A percentile compares a stretch with the other conserved stretches of the same genome.
Evolutionary conservation across 495 filamentous ascomycete species (phyloP).

Genomic region (Lentithecium fluviatile): DNA sequence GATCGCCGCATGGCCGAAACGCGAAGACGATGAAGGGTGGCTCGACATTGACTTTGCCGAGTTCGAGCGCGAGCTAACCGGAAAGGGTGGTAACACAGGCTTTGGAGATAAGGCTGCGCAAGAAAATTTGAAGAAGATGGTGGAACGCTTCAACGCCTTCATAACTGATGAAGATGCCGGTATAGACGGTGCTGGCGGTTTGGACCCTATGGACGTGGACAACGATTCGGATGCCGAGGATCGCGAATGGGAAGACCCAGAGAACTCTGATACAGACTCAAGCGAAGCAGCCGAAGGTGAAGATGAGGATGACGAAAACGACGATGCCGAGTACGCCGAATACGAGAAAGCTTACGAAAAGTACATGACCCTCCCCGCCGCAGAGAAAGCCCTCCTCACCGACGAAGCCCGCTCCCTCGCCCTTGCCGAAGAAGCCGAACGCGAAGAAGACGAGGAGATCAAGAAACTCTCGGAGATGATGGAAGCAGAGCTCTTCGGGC

Average conservation of each 20-base stretch:
- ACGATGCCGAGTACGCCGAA: slow-evolving; percentile 52
- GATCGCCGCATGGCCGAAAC: slow-evolving; percentile 64
- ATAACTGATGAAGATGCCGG: slow-evolving; percentile 82
- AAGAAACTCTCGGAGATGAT: slow-evolving; percentile 70
- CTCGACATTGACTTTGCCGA: slow-evolving; percentile 87
- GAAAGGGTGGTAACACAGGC: slow-evolving; percentile 37
- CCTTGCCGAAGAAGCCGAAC: slow-evolving; percentile 30
- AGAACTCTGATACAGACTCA: slow-evolving; percentile 7
- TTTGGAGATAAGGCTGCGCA: slow-evolving; percentile 82
- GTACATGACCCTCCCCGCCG: slow-evolving; percentile 21
- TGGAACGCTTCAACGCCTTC: slow-evolving; percentile 88
- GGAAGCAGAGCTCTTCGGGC: slow-evolving; percentile 75
- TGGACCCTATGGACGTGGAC: slow-evolving; percentile 66
- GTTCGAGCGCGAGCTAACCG: slow-evolving; percentile 77
- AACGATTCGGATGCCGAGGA: slow-evolving; percentile 44
- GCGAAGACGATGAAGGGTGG: slow-evolving; percentile 85
- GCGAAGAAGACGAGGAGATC: slow-evolving; percentile 58
- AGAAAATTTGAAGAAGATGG: slow-evolving; percentile 83
- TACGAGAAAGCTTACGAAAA: slow-evolving; percentile 75
- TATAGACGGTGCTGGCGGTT: slow-evolving; percentile 68
- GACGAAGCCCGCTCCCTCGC: slow-evolving; percentile 27
- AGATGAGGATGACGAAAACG: slow-evolving; percentile 43
- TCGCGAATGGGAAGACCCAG: slow-evolving; percentile 23
- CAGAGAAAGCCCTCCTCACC: slow-evolving; percentile 23
- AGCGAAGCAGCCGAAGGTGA: slow-evolving; percentile 41